phyloP scores from a whole-genome alignment of 805 yeast genomes.

The Lipomyces kockii region DNA sequence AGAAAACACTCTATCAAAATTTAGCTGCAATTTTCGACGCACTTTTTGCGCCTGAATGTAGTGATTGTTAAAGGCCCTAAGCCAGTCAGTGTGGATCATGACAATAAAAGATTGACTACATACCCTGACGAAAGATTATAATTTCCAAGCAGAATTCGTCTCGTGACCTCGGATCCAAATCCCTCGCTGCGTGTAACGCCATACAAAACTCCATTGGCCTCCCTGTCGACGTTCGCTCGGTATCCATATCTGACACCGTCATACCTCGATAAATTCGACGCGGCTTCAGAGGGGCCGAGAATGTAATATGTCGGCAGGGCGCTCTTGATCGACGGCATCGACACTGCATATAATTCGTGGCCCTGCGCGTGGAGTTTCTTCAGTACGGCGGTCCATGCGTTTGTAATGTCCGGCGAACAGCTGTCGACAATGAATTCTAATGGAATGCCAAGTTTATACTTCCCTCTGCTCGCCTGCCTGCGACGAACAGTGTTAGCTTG shows the following conservation, averaged over 20 bases:
- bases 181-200: constrained; percentile 64
- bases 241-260: constrained; percentile 89
- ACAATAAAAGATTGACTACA: not conserved
- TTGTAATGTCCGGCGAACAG: constrained; percentile 53
- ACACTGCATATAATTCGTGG: constrained; percentile 62
- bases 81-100: not conserved
- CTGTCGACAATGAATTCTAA: constrained; percentile 65
- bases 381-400: constrained; percentile 55
- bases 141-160: constrained; percentile 83
- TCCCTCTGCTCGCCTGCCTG: constrained; percentile 14
- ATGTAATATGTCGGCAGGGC: constrained; percentile 85
- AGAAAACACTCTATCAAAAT: constrained; percentile 68
- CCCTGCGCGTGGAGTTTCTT: constrained; percentile 53
- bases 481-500: constrained; percentile 4
- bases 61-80: constrained; percentile 63
- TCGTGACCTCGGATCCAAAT: constrained; percentile 82
- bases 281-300: constrained; percentile 89
- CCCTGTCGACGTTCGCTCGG: constrained; percentile 48
- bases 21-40: constrained; percentile 62
- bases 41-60: constrained; percentile 74
- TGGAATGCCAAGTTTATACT: constrained; percentile 71
- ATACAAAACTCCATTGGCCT: constrained; percentile 50
- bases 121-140: constrained; percentile 75
- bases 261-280: constrained; percentile 85
- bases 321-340: constrained; percentile 68